Evolutionary conservation across 1,284 basidiomycete species (phyloP).

Genomic region (Phaffia rhodozyma): DNA sequence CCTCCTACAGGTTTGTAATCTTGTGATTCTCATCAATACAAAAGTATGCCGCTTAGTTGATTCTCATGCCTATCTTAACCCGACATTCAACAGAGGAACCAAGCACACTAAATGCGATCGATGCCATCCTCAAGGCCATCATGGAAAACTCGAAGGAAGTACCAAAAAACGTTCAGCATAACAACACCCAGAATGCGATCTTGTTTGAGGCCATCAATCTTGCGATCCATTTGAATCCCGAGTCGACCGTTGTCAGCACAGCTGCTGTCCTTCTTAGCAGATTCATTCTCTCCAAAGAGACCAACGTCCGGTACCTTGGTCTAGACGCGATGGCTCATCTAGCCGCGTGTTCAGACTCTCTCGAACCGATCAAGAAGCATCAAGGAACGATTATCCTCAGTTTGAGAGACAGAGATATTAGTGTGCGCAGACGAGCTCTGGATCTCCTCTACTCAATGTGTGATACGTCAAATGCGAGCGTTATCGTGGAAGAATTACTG

Average conservation of each 20-base stretch:
- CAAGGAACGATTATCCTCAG: slow-evolving; percentile 91
- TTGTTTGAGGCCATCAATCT: slow-evolving; percentile 96
- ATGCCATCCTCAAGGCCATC: slow-evolving; percentile 76
- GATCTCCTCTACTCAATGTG: slow-evolving; percentile 99
- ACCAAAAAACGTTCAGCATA: slow-evolving; percentile 91
- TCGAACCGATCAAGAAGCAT: slow-evolving; percentile 88
- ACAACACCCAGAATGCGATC: slow-evolving; percentile 96
- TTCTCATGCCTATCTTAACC: not conserved
- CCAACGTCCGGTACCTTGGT: slow-evolving; percentile 94
- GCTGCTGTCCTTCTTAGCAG: slow-evolving; percentile 86
- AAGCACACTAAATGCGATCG: slow-evolving; percentile 60
- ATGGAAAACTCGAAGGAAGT: slow-evolving; percentile 91
- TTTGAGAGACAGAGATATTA: slow-evolving; percentile 92
- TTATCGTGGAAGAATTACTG: slow-evolving; percentile 87
- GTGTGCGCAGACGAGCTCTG: slow-evolving; percentile 82
- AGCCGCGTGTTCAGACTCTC: slow-evolving; percentile 78
- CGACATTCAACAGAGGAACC: slow-evolving; percentile 57
- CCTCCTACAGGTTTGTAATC: slow-evolving; percentile 62
- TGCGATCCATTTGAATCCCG: slow-evolving; percentile 90
- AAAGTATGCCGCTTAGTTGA: not conserved
- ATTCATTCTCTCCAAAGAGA: slow-evolving; percentile 95
- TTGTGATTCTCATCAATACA: not conserved
- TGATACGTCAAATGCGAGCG: slow-evolving; percentile 85
- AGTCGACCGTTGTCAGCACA: slow-evolving; percentile 73
- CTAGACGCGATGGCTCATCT: slow-evolving; percentile 98